phyloP scores from a whole-genome alignment of 1,284 basidiomycete genomes.

The Marasmius fiardii region DNA sequence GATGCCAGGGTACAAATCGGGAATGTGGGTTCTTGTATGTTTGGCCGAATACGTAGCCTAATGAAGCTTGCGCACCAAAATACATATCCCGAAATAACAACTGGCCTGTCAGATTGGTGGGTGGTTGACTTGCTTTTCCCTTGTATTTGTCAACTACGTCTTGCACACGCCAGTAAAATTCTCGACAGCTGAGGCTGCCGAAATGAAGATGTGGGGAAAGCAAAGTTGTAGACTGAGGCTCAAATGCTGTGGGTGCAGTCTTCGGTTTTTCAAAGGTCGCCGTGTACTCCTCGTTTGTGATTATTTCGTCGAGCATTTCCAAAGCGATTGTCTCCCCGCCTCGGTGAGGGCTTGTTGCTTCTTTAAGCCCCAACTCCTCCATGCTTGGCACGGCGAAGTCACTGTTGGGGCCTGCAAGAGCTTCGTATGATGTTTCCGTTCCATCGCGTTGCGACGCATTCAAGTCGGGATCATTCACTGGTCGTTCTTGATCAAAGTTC shows the following conservation, averaged over 20 bases:
- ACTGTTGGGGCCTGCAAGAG: constrained; percentile 31
- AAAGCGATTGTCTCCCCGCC: constrained; percentile 46
- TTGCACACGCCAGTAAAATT: constrained; percentile 35
- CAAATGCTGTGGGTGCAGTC: constrained; percentile 37
- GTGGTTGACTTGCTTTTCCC: constrained; percentile 6
- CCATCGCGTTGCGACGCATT: not conserved
- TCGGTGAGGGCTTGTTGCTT: constrained; percentile 36
- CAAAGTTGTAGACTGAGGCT: constrained; percentile 29
- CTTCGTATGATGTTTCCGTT: constrained; percentile 24
- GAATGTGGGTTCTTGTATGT: constrained; percentile 25
- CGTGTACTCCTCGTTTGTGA: constrained; percentile 31
- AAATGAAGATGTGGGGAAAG: constrained; percentile 32
- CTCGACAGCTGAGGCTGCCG: constrained; percentile 40
- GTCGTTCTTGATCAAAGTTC: not conserved
- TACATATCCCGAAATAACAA: constrained; percentile 17
- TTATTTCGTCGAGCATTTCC: constrained; percentile 32
- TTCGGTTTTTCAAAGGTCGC: constrained; percentile 46
- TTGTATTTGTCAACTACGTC: constrained; percentile 27
- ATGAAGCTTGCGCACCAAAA: constrained; percentile 15
- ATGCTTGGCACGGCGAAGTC: constrained; percentile 44
- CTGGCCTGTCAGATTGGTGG: constrained; percentile 19
- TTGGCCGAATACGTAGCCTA: constrained; percentile 17
- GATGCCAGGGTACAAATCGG: constrained; percentile 14
- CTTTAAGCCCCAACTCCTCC: constrained; percentile 37
- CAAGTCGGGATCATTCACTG: constrained; percentile 8